phyloP scores from a whole-genome alignment of 2,329 filamentous ascomycete species.

The Sporothrix pallida region DNA sequence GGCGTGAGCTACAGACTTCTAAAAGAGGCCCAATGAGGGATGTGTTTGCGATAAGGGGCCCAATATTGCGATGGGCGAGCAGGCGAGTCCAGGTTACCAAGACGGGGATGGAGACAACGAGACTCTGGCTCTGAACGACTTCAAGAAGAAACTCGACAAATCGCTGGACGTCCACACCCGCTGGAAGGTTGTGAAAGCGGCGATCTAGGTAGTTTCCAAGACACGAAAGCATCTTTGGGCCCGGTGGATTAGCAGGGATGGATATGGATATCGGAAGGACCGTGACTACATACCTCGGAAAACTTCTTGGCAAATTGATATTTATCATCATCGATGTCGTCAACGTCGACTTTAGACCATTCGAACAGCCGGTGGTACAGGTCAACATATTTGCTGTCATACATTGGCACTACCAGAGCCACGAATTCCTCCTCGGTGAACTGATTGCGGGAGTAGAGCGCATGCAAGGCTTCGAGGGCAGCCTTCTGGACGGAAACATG shows the following conservation, averaged over 20 bases:
- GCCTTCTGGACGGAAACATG: conserved; percentile 79
- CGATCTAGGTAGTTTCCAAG: conserved; percentile 84
- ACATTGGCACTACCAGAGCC: conserved; percentile 79
- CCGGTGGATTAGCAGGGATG: not conserved
- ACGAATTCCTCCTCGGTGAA: conserved; percentile 80
- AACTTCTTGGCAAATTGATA: conserved; percentile 94
- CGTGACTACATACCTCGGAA: conserved; percentile 71
- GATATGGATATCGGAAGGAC: not conserved
- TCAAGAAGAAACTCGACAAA: conserved; percentile 81
- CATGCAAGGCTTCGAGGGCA: conserved; percentile 81
- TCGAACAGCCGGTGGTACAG: conserved; percentile 76
- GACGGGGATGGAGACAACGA: conserved; percentile 91
- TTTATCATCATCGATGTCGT: conserved; percentile 87
- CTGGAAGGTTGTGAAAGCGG: conserved; percentile 70
- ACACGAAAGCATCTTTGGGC: conserved; percentile 77
- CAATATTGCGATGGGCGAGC: conserved; percentile 72
- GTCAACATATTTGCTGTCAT: conserved; percentile 70
- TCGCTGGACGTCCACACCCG: conserved; percentile 68
- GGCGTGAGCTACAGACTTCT: conserved; percentile 79
- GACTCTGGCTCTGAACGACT: conserved; percentile 82
- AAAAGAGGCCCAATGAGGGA: conserved; percentile 76
- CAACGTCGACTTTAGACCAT: conserved; percentile 78
- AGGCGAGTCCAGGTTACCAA: conserved; percentile 89
- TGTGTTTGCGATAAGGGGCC: conserved; percentile 65
- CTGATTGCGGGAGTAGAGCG: conserved; percentile 75